Evolutionary conservation across 805 yeast species (phyloP).

Genomic region (Ogataea henricii): DNA sequence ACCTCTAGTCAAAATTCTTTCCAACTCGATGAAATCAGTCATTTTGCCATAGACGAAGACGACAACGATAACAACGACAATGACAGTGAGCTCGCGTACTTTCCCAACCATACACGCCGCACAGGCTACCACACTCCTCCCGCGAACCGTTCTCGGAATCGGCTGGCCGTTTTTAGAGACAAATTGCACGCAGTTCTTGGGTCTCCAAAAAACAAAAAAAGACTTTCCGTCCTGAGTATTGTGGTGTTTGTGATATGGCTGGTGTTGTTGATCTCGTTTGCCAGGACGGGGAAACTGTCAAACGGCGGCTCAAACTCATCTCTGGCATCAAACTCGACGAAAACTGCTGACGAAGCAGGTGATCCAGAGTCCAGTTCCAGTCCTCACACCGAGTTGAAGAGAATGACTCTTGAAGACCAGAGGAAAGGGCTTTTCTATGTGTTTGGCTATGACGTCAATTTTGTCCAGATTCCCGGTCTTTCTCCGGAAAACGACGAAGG

Average conservation of each 20-base stretch:
- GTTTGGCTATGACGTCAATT: slow-evolving; percentile 25
- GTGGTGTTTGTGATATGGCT: slow-evolving; percentile 32
- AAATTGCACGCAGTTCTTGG: slow-evolving; percentile 11
- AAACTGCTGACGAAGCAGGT: neutral
- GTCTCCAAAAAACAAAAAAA: slow-evolving; percentile 23
- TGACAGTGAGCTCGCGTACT: slow-evolving; percentile 18
- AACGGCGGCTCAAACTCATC: slow-evolving; percentile 8
- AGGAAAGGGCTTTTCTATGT: slow-evolving; percentile 34
- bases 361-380: neutral
- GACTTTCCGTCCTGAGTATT: slow-evolving; percentile 16
- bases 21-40: slow-evolving; percentile 22
- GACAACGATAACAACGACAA: slow-evolving; percentile 13
- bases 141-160: neutral
- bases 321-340: neutral
- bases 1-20: slow-evolving; percentile 24
- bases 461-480: slow-evolving; percentile 30
- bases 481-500: slow-evolving; percentile 47
- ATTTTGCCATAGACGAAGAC: slow-evolving; percentile 28
- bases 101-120: slow-evolving; percentile 5
- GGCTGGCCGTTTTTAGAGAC: slow-evolving; percentile 8
- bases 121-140: slow-evolving; percentile 3
- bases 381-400: slow-evolving; percentile 10
- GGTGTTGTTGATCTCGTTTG: slow-evolving; percentile 25
- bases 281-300: slow-evolving; percentile 22
- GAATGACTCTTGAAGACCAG: slow-evolving; percentile 31